Evolutionary conservation across 2,329 filamentous ascomycete species (phyloP).

Genomic region (Colletotrichum scovillei): DNA sequence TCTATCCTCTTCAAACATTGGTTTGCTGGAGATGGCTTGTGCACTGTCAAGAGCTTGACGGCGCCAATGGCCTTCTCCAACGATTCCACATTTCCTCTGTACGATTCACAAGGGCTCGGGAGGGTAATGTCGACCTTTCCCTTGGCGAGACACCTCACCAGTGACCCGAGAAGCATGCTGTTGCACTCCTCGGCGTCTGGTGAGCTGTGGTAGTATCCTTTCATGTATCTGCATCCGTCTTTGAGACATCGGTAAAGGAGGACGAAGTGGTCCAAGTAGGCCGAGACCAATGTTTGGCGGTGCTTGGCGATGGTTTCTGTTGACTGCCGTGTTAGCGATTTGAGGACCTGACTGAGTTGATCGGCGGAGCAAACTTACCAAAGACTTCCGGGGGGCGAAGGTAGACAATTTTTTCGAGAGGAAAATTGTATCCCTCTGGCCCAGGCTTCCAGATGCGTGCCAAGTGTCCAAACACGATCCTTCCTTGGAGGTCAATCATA

Average conservation of each 20-base stretch:
- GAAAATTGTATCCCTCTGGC: conserved; percentile 31
- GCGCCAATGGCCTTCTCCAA: conserved; percentile 18
- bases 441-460: conserved; percentile 22
- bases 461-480: conserved; percentile 22
- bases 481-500: conserved; percentile 22
- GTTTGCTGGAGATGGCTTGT: conserved; percentile 24
- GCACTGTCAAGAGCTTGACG: conserved; percentile 32
- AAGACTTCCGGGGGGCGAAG: conserved; percentile 20
- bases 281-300: conserved; percentile 14
- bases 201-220: conserved; percentile 33
- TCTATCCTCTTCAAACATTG: conserved; percentile 33
- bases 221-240: conserved; percentile 32
- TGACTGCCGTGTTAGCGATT: background rate
- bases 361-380: background rate
- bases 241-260: conserved; percentile 31
- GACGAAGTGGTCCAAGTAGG: conserved; percentile 26
- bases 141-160: conserved; percentile 22
- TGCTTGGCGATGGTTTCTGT: conserved; percentile 28
- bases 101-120: conserved; percentile 22
- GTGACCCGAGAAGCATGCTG: conserved; percentile 32
- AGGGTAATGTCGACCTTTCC: conserved; percentile 29
- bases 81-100: conserved; percentile 18
- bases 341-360: background rate
- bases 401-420: conserved; percentile 25
- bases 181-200: conserved; percentile 33